These are phyloP conservation scores for Anthracocystis panici-leucophaei DNA, from an alignment of 1,284 basidiomycete genomes.

Conservation along the genomic window DNA sequence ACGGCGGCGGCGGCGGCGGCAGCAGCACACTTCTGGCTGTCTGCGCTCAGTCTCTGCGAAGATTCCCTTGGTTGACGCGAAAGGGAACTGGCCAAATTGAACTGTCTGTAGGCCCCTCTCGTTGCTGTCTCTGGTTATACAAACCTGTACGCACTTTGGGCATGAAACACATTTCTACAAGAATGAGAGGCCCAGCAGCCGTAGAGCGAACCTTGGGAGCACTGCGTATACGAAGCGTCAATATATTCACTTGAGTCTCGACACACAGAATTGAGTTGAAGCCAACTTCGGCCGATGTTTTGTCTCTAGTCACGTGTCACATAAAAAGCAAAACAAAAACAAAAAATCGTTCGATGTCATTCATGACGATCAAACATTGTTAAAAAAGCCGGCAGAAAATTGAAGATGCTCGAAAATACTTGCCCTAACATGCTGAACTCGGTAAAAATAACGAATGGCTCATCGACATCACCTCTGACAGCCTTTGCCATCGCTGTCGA, in stretches of 20 bases:
- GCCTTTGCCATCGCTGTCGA: no score
- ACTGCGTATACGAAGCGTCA: slow-evolving; percentile 7
- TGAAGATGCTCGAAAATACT: neutral
- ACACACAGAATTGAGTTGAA: neutral
- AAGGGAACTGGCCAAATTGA: neutral
- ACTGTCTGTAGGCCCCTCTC: no score
- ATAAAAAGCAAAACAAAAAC: no score
- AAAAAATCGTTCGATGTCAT: neutral
- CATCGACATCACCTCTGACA: no score
- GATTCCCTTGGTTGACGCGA: slow-evolving; percentile 1
- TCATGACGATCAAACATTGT: neutral
- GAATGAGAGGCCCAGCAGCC: neutral
- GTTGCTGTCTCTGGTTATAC: neutral
- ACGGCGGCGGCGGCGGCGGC: neutral
- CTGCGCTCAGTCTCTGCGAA: neutral
- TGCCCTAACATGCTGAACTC: neutral
- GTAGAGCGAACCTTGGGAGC: neutral
- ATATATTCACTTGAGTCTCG: neutral
- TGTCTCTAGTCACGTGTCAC: neutral
- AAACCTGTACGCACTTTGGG: slow-evolving; percentile 3
- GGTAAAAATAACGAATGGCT: no score
- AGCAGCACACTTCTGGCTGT: neutral
- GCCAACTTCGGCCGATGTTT: neutral
- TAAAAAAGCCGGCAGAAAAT: neutral
- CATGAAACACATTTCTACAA: no score